Percentiles rank a stretch among this genome's conserved stretches.
These are phyloP conservation scores for Atkinsonella hypoxylon DNA, from an alignment of 2,329 filamentous ascomycete species.

Conservation along the genomic window DNA sequence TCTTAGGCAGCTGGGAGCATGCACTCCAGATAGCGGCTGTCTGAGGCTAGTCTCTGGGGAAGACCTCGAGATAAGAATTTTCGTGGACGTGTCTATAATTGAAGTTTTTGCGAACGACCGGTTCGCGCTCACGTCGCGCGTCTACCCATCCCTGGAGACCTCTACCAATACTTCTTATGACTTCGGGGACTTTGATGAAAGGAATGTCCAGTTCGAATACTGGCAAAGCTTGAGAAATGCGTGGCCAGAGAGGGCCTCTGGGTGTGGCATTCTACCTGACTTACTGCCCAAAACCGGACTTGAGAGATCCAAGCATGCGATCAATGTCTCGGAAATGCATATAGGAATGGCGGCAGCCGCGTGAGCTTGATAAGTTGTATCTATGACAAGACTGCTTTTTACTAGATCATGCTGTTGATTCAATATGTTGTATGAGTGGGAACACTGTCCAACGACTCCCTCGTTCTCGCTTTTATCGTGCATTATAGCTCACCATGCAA, in stretches of 20 bases:
- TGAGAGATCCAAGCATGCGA: background rate
- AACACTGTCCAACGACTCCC: no score
- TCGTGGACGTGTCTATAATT: constrained; percentile 13
- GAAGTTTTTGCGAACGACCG: constrained; percentile 13
- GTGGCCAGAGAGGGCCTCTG: constrained; percentile 4
- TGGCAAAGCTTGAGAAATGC: constrained; percentile 3
- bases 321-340: background rate
- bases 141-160: constrained; percentile 10
- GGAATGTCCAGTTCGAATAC: constrained; percentile 2
- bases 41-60: constrained; percentile 8
- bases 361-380: background rate
- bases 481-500: no score
- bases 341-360: constrained; percentile 1
- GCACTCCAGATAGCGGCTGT: background rate
- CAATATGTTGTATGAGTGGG: no score
- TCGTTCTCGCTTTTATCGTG: no score
- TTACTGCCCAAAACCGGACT: background rate
- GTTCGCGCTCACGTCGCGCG: constrained; percentile 12
- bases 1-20: constrained; percentile 4
- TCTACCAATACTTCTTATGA: constrained; percentile 1
- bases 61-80: constrained; percentile 10
- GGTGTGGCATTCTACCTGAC: constrained; percentile 3
- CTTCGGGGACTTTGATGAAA: constrained; percentile 2
- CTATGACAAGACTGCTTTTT: background rate
- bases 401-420: no score